Conservation (phyloP, 805 yeast species). For the Gaillardinia entomophila region DNA sequence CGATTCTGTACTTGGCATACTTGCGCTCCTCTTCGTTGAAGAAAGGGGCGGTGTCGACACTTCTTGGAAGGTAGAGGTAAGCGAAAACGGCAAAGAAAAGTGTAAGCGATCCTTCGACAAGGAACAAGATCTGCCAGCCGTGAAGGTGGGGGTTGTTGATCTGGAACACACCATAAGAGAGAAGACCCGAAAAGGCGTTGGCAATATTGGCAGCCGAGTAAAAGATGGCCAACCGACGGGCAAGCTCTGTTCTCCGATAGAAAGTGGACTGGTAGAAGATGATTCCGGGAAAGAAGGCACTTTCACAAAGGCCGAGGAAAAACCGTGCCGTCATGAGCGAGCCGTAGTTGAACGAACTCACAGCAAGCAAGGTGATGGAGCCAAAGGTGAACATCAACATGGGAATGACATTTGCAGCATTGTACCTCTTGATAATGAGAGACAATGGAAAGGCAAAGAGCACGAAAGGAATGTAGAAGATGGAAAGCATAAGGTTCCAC, state of each 20-base stretch:
- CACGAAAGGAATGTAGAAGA: slow-evolving; percentile 42
- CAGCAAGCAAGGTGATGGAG: slow-evolving; percentile 30
- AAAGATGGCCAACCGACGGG: slow-evolving; percentile 29
- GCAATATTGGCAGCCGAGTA: slow-evolving; percentile 30
- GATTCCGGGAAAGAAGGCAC: slow-evolving; percentile 35
- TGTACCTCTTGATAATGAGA: slow-evolving; percentile 33
- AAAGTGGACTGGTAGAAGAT: slow-evolving; percentile 31
- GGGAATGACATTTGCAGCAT: slow-evolving; percentile 42
- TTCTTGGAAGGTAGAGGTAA: slow-evolving; percentile 31
- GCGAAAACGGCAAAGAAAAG: slow-evolving; percentile 27
- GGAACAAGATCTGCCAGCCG: slow-evolving; percentile 46
- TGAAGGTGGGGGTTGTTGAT: slow-evolving; percentile 26
- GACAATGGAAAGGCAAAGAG: slow-evolving; percentile 41
- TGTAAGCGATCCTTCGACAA: slow-evolving; percentile 41
- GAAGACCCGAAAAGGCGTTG: slow-evolving; percentile 33
- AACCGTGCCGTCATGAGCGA: slow-evolving; percentile 28
- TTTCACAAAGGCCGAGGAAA: slow-evolving; percentile 32
- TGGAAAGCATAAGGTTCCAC: slow-evolving; percentile 42
- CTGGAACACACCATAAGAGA: slow-evolving; percentile 32
- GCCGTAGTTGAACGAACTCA: slow-evolving; percentile 36
- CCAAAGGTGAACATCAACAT: slow-evolving; percentile 42
- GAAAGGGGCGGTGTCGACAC: slow-evolving; percentile 27
- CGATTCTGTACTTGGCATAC: slow-evolving; percentile 33
- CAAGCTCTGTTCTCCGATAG: slow-evolving; percentile 33
- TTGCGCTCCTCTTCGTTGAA: slow-evolving; percentile 35